A percentile compares a stretch with the other conserved stretches of the same genome.
Evolutionary conservation across 2,329 filamentous ascomycete genomes (phyloP).

Genomic region (Epichloe sibirici): DNA sequence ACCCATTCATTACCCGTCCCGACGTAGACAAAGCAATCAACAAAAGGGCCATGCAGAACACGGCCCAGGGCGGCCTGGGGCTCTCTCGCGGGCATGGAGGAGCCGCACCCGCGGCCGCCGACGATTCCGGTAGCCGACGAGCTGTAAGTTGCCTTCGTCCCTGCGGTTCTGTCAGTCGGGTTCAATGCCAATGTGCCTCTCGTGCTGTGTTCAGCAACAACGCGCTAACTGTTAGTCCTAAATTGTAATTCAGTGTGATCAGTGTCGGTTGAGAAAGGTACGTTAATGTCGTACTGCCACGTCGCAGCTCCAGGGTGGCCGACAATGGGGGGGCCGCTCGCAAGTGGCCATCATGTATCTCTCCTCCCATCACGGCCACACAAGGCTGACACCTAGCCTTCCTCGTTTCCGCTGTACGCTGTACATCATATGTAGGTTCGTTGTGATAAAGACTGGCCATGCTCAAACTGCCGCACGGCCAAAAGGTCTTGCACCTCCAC

Average conservation of each 20-base stretch:
- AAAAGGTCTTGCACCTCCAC: slow-evolving; percentile 42
- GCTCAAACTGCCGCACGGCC: slow-evolving; percentile 44
- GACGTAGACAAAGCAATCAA: not conserved
- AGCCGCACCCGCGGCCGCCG: slow-evolving; percentile 20
- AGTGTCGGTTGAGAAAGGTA: slow-evolving; percentile 31
- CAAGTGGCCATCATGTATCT: not conserved
- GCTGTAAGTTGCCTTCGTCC: slow-evolving; percentile 21
- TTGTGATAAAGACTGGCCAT: slow-evolving; percentile 46
- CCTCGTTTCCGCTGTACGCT: not conserved
- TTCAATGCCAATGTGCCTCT: not conserved
- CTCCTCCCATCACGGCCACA: not conserved
- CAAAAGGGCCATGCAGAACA: slow-evolving; percentile 5
- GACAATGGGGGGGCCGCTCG: not conserved
- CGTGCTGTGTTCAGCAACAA: not conserved
- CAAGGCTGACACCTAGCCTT: slow-evolving; percentile 2
- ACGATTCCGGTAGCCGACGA: slow-evolving; percentile 21
- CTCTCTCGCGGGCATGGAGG: not conserved
- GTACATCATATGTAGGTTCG: slow-evolving; percentile 31
- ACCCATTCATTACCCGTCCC: not conserved
- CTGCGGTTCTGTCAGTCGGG: not conserved
- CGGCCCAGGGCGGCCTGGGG: slow-evolving; percentile 3
- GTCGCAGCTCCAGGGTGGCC: not conserved
- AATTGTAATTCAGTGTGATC: slow-evolving; percentile 27
- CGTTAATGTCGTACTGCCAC: slow-evolving; percentile 9
- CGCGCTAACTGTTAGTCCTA: slow-evolving; percentile 1